These are phyloP conservation scores for Hypoxylon sp. DNA, from an alignment of 2,329 filamentous ascomycete species.

Conservation along the genomic window DNA sequence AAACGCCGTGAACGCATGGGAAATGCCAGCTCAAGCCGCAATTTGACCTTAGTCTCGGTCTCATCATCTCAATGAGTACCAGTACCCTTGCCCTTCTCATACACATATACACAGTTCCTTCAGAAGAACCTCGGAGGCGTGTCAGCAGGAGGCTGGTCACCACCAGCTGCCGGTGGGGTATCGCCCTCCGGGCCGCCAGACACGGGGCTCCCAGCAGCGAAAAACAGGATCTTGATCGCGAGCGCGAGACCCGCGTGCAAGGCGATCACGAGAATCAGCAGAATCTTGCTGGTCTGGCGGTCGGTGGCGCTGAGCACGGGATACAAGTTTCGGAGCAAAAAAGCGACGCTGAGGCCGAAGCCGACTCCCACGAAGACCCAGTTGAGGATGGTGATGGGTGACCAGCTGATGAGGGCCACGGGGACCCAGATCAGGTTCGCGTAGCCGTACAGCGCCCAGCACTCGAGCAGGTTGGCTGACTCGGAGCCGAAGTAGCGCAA, in stretches of 20 bases:
- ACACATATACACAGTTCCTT: constrained; percentile 4
- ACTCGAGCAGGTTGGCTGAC: constrained; percentile 92
- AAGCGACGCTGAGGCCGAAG: constrained; percentile 85
- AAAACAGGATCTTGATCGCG: constrained; percentile 97
- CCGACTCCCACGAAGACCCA: constrained; percentile 93
- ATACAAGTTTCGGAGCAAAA: constrained; percentile 88
- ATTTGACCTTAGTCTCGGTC: constrained; percentile 8
- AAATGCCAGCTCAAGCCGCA: constrained; percentile 22
- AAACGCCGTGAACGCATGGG: constrained; percentile 34
- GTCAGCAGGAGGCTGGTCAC: constrained; percentile 36
- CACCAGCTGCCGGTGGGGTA: constrained; percentile 36
- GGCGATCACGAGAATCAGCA: constrained; percentile 86
- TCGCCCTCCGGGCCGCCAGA: constrained; percentile 47
- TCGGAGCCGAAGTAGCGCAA: constrained; percentile 97
- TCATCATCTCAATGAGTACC: not conserved
- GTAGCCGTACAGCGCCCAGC: constrained; percentile 96
- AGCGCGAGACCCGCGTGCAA: constrained; percentile 92
- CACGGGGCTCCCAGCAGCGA: constrained; percentile 81
- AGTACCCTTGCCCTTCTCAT: not conserved
- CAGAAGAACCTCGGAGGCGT: constrained; percentile 35
- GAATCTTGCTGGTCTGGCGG: constrained; percentile 87
- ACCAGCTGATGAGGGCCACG: constrained; percentile 93
- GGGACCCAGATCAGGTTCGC: constrained; percentile 97
- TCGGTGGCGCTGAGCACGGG: constrained; percentile 95
- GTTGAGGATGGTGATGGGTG: constrained; percentile 86